A percentile compares a stretch with the other conserved stretches of the same genome.
phyloP scores from a whole-genome alignment of 2,329 filamentous ascomycete species.

The Pseudocercospora eumusae region DNA sequence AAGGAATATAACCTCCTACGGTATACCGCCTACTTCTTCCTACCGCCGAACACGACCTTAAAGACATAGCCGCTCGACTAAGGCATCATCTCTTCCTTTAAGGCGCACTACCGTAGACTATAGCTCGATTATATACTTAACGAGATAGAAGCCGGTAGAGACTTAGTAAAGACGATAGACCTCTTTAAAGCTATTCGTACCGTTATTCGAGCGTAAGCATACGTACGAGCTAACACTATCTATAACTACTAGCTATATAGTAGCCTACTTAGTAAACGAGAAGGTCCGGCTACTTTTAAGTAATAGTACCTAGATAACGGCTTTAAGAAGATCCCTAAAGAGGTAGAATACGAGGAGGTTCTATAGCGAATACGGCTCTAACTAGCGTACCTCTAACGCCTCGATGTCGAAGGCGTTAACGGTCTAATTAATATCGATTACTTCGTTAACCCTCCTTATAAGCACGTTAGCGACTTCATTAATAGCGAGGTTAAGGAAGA shows the following conservation, averaged over 20 bases:
- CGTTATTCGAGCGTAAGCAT: neutral
- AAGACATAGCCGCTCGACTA: neutral
- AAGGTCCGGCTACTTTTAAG: neutral
- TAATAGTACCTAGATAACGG: neutral
- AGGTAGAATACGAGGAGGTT: neutral
- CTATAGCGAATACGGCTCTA: neutral
- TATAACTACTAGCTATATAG: slow-evolving; percentile 1
- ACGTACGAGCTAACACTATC: neutral
- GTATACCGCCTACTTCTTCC: neutral
- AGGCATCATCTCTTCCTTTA: neutral
- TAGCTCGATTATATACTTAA: neutral
- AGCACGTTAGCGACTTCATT: neutral
- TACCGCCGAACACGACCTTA: neutral
- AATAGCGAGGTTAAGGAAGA: neutral
- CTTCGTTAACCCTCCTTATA: neutral
- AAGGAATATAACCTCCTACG: neutral
- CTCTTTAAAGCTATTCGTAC: neutral
- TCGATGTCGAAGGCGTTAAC: neutral
- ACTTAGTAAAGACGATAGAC: neutral
- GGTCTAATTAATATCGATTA: neutral
- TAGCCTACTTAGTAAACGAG: neutral
- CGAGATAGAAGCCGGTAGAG: neutral
- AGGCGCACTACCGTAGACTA: neutral
- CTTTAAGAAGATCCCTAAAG: neutral
- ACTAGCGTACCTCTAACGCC: neutral